Conservation (phyloP, 2,329 filamentous ascomycete species). For the Laburnicola sp. region DNA sequence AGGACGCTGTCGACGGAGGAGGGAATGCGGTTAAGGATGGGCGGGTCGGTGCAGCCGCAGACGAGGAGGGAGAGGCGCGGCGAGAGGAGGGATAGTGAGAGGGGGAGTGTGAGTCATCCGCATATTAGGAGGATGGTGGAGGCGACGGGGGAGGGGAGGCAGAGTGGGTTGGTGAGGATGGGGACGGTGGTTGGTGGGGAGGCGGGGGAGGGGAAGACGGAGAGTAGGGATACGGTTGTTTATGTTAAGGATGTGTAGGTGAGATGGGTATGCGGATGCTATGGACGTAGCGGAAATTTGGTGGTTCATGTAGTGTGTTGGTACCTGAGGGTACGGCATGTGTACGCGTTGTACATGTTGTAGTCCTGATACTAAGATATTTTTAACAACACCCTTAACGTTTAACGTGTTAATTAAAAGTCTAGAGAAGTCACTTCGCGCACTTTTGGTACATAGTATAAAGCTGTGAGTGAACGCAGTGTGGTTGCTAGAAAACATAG, state of each 20-base stretch:
- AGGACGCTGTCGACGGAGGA: slow-evolving; percentile 35
- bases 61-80: slow-evolving; percentile 15
- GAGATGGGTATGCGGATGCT: not conserved
- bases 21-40: slow-evolving; percentile 30
- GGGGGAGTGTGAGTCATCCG: slow-evolving; percentile 27
- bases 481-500: too few species aligned
- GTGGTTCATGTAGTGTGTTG: too few species aligned
- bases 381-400: not conserved
- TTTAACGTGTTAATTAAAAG: not conserved
- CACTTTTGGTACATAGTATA: too few species aligned
- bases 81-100: slow-evolving; percentile 16
- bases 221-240: slow-evolving; percentile 27
- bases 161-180: slow-evolving; percentile 30
- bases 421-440: too few species aligned
- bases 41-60: not conserved
- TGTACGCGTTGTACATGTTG: too few species aligned
- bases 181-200: slow-evolving; percentile 18
- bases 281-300: too few species aligned
- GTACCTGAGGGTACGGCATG: too few species aligned
- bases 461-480: too few species aligned
- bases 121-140: slow-evolving; percentile 37
- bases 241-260: slow-evolving; percentile 19
- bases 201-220: slow-evolving; percentile 11
- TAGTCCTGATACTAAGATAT: not conserved
- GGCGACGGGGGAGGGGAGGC: slow-evolving; percentile 31